Evolutionary conservation across 2,329 filamentous ascomycete genomes (phyloP).

Genomic region (Fusarium lyarnte): DNA sequence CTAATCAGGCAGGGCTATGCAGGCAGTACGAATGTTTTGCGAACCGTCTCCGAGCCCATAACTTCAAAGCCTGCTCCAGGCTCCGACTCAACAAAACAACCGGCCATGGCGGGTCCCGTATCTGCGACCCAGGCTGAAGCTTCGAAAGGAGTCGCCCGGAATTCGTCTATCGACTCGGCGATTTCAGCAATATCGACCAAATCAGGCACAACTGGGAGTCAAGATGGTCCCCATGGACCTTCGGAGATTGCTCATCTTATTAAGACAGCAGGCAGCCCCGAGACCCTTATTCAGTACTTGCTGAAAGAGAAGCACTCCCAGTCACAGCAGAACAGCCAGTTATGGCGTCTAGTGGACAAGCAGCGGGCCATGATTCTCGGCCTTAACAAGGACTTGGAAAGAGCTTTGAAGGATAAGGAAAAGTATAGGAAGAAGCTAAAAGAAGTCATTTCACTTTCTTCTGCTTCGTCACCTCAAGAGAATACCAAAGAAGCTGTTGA

Average conservation of each 20-base stretch:
- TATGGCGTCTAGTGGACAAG: slow-evolving; percentile 97
- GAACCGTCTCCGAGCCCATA: slow-evolving; percentile 56
- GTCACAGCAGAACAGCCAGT: slow-evolving; percentile 86
- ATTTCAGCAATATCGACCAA: slow-evolving; percentile 79
- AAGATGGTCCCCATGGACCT: slow-evolving; percentile 67
- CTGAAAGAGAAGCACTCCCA: slow-evolving; percentile 92
- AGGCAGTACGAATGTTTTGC: slow-evolving; percentile 59
- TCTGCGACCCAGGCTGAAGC: slow-evolving; percentile 53
- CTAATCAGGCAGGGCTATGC: slow-evolving; percentile 40
- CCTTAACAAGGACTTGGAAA: slow-evolving; percentile 92
- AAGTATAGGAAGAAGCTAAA: slow-evolving; percentile 91
- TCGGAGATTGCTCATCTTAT: slow-evolving; percentile 83
- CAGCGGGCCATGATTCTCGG: slow-evolving; percentile 93
- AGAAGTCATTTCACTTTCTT: slow-evolving; percentile 66
- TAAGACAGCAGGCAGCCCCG: slow-evolving; percentile 84
- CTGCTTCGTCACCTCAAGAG: slow-evolving; percentile 44
- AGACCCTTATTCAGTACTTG: slow-evolving; percentile 87
- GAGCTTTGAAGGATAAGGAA: slow-evolving; percentile 92
- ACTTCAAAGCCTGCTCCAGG: slow-evolving; percentile 55
- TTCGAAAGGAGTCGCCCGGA: slow-evolving; percentile 66
- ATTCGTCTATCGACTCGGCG: slow-evolving; percentile 92
- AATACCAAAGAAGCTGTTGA: slow-evolving; percentile 10
- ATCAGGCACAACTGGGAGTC: slow-evolving; percentile 63
- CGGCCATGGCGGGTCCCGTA: slow-evolving; percentile 60
- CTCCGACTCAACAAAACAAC: slow-evolving; percentile 50